These are phyloP conservation scores for Eruca vesicaria DNA, from an alignment of 441 rosid species.

Conservation along the genomic window DNA sequence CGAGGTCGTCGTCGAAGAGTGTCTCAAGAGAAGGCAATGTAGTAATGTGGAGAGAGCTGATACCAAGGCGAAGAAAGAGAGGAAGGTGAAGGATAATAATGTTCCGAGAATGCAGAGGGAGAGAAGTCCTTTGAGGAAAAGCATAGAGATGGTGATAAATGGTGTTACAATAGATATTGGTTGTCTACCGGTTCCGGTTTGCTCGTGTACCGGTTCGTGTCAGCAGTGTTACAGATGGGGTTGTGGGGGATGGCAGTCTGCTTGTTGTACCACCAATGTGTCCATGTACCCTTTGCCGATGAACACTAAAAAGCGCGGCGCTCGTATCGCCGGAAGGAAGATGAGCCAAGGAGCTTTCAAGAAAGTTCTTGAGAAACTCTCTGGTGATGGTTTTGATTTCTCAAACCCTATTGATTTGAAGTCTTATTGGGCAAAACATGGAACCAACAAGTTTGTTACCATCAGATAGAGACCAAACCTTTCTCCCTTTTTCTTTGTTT, in stretches of 20 bases:
- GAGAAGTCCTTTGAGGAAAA: constrained; percentile 25
- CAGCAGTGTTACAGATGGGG: constrained; percentile 97
- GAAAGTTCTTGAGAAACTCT: constrained; percentile 47
- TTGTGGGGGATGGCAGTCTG: constrained; percentile 98
- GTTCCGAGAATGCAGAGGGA: constrained; percentile 10
- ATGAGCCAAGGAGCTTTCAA: constrained; percentile 45
- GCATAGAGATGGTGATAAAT: constrained; percentile 26
- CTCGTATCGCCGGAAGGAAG: constrained; percentile 82
- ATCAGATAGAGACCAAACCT: constrained; percentile 40
- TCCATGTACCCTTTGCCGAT: constrained; percentile 90
- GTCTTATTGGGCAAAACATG: constrained; percentile 92
- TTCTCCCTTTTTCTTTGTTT: neutral
- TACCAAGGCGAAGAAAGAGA: constrained; percentile 71
- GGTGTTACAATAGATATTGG: constrained; percentile 49
- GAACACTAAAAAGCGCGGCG: constrained; percentile 90
- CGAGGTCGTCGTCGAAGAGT: constrained; percentile 36
- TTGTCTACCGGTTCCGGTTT: constrained; percentile 81
- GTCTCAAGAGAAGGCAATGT: constrained; percentile 63
- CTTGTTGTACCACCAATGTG: constrained; percentile 86
- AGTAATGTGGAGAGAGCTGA: constrained; percentile 43
- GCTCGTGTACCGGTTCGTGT: constrained; percentile 82
- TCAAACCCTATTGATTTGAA: constrained; percentile 72
- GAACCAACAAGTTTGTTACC: constrained; percentile 96
- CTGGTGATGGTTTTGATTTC: constrained; percentile 28
- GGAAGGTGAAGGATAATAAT: constrained; percentile 58